Conservation (phyloP, 2,329 filamentous ascomycete genomes). For the Aureobasidium sp. region DNA sequence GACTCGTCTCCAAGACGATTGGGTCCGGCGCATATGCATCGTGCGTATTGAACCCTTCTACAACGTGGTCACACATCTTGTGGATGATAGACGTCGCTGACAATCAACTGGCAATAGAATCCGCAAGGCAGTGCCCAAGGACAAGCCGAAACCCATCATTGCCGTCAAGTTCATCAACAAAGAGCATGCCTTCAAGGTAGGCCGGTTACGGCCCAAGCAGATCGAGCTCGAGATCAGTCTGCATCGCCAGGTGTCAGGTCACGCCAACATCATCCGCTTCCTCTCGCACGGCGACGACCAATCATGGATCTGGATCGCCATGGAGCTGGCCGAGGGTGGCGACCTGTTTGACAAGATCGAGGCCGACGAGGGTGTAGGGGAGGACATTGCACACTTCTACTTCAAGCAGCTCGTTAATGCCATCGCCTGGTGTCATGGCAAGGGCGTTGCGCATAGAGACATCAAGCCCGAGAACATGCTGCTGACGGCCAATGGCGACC, state of each 20-base stretch:
- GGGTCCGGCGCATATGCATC: constrained; percentile 95
- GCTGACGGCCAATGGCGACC: constrained; percentile 69
- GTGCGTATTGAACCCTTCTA: constrained; percentile 42
- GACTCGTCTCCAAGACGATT: constrained; percentile 92
- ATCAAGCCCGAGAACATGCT: constrained; percentile 84
- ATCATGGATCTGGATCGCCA: constrained; percentile 93
- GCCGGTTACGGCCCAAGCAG: constrained; percentile 81
- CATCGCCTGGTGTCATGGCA: constrained; percentile 91
- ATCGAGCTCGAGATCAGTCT: constrained; percentile 85
- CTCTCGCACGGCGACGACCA: constrained; percentile 78
- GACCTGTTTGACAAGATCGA: constrained; percentile 99
- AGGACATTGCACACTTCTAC: constrained; percentile 94
- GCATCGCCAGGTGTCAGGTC: constrained; percentile 64
- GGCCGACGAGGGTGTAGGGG: constrained; percentile 86
- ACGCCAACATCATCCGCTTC: constrained; percentile 90
- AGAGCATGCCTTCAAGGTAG: constrained; percentile 81
- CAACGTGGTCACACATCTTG: too few species aligned
- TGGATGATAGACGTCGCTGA: neutral
- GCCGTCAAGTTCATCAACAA: constrained; percentile 99
- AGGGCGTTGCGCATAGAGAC: constrained; percentile 80
- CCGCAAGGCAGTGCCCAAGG: constrained; percentile 79
- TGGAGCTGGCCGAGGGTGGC: constrained; percentile 92
- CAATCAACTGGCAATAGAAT: constrained; percentile 48
- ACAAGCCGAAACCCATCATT: constrained; percentile 66
- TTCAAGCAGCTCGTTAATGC: constrained; percentile 87